Evolutionary conservation across 1,139 yeast species (phyloP).

Genomic region (Entelexis sorbosivorans): DNA sequence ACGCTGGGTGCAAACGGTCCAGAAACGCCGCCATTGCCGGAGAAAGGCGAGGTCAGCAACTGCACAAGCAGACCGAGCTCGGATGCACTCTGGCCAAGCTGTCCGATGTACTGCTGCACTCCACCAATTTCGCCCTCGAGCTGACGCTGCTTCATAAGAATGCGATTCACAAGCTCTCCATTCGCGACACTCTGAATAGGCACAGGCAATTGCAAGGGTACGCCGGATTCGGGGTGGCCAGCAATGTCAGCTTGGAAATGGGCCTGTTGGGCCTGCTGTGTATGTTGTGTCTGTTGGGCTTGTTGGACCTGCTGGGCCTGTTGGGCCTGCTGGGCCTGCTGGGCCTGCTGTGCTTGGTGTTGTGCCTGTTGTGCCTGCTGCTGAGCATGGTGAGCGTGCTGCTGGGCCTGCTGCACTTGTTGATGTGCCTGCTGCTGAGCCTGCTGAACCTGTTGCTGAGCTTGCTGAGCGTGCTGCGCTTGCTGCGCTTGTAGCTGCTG

Average conservation of each 20-base stretch:
- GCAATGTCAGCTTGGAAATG: neutral
- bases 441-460: neutral
- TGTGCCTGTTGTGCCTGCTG: neutral
- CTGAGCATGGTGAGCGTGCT: neutral
- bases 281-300: too few species aligned
- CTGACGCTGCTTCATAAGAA: slow-evolving; percentile 19
- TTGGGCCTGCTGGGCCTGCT: neutral
- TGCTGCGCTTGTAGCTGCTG: neutral
- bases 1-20: neutral
- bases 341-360: neutral
- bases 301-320: neutral
- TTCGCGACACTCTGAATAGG: slow-evolving; percentile 14
- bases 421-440: neutral
- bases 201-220: slow-evolving; percentile 7
- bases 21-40: neutral
- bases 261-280: neutral
- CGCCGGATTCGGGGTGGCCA: neutral
- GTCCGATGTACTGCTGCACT: slow-evolving; percentile 16
- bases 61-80: slow-evolving; percentile 21
- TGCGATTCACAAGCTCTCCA: slow-evolving; percentile 15
- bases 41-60: slow-evolving; percentile 10
- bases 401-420: neutral
- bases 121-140: slow-evolving; percentile 17
- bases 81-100: slow-evolving; percentile 16
- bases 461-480: neutral